phyloP scores from a whole-genome alignment of 2,329 filamentous ascomycete genomes.

The Arthrinium phaeospermum region DNA sequence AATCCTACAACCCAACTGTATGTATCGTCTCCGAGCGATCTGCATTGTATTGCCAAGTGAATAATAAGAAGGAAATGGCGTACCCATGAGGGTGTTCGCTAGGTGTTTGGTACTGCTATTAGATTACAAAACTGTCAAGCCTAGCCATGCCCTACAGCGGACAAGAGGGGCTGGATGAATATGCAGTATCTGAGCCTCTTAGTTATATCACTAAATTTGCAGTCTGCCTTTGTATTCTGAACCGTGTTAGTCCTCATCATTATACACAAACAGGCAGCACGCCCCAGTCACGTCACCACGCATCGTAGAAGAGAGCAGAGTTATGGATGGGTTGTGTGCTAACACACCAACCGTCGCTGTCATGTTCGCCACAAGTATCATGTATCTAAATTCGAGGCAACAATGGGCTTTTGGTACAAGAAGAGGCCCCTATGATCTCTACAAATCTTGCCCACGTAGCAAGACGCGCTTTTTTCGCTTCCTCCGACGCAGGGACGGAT shows the following conservation, averaged over 20 bases:
- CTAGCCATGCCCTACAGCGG: neutral
- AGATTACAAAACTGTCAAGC: too few species aligned
- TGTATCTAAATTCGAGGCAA: conserved; percentile 2
- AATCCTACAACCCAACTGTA: neutral
- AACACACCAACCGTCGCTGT: conserved; percentile 2
- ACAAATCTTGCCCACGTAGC: neutral
- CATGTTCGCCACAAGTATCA: neutral
- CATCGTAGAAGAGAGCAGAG: neutral
- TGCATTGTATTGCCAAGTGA: too few species aligned
- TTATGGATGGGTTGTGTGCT: neutral
- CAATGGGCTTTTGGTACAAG: neutral
- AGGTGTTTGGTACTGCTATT: too few species aligned
- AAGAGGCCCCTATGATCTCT: neutral
- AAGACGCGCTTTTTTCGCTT: too few species aligned
- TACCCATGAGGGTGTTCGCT: too few species aligned
- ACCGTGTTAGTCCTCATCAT: neutral
- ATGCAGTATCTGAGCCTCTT: neutral
- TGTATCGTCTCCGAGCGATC: too few species aligned
- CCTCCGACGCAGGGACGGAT: neutral
- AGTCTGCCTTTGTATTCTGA: neutral
- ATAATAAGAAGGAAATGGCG: too few species aligned
- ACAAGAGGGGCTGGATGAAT: neutral
- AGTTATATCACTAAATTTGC: neutral
- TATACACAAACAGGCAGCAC: neutral
- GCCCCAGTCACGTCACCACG: neutral